Conservation (phyloP, 2,329 filamentous ascomycete species). For the Thelonectria rubi region DNA sequence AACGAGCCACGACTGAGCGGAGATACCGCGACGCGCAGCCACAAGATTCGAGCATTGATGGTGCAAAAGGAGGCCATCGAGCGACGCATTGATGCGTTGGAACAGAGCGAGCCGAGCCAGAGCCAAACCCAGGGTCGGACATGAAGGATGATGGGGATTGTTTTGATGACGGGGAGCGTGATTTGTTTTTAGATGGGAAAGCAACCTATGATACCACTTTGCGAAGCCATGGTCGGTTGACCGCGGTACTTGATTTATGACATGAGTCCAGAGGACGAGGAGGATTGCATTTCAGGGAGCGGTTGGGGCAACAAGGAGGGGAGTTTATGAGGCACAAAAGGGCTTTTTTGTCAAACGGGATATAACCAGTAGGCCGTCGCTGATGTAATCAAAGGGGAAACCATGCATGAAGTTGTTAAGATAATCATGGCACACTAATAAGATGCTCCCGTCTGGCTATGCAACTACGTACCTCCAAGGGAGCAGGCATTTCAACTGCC, state of each 20-base stretch:
- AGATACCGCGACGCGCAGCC: slow-evolving; percentile 36
- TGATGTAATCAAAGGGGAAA: neutral
- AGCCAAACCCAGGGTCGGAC: slow-evolving; percentile 16
- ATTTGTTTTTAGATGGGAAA: slow-evolving; percentile 28
- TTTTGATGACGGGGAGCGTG: slow-evolving; percentile 19
- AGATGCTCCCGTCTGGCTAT: neutral
- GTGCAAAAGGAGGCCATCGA: slow-evolving; percentile 50
- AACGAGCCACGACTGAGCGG: slow-evolving; percentile 36
- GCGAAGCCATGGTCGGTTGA: slow-evolving; percentile 31
- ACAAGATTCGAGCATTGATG: slow-evolving; percentile 46
- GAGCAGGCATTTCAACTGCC: neutral
- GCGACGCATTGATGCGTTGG: slow-evolving; percentile 48
- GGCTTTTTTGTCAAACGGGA: neutral
- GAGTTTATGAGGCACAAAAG: neutral
- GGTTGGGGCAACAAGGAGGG: slow-evolving; percentile 2
- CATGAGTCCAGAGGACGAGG: slow-evolving; percentile 8
- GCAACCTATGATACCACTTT: slow-evolving; percentile 46
- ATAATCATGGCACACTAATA: neutral
- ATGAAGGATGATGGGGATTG: slow-evolving; percentile 11
- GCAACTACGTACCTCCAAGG: neutral
- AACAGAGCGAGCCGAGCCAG: slow-evolving; percentile 38
- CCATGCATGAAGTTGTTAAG: neutral
- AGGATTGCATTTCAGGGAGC: slow-evolving; percentile 10
- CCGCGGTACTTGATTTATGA: slow-evolving; percentile 31
- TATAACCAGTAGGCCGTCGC: neutral